A percentile compares a stretch with the other conserved stretches of the same genome.
Evolutionary conservation across 208 protist genomes (phyloP).

Genomic region (Trypanosoma lewisi): DNA sequence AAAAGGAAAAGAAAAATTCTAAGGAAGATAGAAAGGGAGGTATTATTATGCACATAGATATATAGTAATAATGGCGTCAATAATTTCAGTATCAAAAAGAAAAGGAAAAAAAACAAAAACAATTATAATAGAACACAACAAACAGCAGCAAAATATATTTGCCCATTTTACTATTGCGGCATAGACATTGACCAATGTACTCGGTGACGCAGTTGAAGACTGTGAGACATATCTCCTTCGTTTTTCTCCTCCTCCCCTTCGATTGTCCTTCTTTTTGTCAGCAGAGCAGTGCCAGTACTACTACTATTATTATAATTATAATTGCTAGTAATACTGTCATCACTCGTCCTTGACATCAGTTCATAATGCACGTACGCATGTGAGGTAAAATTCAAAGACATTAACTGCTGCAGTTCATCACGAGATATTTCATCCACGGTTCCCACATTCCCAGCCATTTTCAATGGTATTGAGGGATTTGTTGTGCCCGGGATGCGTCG

Average conservation of each 20-base stretch:
- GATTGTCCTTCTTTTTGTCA: background rate
- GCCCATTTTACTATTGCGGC: background rate
- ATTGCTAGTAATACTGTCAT: background rate
- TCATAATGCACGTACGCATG: conserved; percentile 72
- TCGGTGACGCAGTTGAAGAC: conserved; percentile 45
- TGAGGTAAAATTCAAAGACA: conserved; percentile 50
- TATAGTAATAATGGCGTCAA: background rate
- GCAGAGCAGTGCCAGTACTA: too few relatives aligned
- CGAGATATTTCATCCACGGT: conserved; percentile 20
- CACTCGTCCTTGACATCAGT: conserved; percentile 10
- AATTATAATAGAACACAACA: background rate
- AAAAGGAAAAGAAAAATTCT: too few relatives aligned
- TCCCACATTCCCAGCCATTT: background rate
- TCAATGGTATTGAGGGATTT: background rate
- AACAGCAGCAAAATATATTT: background rate
- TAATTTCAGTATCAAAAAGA: background rate
- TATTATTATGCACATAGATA: background rate
- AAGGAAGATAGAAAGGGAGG: background rate
- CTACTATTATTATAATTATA: too few relatives aligned
- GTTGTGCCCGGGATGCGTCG: background rate
- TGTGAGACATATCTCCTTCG: background rate
- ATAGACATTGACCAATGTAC: conserved; percentile 60
- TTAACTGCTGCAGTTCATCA: conserved; percentile 46
- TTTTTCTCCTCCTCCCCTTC: background rate
- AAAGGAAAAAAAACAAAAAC: background rate